Evolutionary conservation across 2,329 filamentous ascomycete genomes (phyloP).

Genomic region (Aspergillus quadrilineatus): DNA sequence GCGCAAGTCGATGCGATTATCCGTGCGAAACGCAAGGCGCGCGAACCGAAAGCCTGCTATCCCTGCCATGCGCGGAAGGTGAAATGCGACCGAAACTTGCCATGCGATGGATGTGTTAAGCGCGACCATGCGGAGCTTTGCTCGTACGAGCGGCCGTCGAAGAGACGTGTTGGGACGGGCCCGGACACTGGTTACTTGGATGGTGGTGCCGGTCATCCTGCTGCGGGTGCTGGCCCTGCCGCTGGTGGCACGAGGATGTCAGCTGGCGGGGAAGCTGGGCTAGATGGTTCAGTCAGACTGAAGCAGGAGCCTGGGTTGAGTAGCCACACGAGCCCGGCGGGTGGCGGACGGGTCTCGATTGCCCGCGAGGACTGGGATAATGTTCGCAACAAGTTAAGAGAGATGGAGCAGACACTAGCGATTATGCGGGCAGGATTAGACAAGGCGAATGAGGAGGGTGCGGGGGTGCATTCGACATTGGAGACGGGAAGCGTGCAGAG

Average conservation of each 20-base stretch:
- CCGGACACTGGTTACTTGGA: constrained; percentile 25
- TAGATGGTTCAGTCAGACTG: constrained; percentile 24
- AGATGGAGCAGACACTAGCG: constrained; percentile 45
- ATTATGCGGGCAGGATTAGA: constrained; percentile 42
- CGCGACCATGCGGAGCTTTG: constrained; percentile 51
- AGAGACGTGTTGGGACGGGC: constrained; percentile 39
- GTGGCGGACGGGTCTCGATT: constrained; percentile 35
- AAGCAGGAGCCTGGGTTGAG: constrained; percentile 26
- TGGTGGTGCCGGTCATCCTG: constrained; percentile 19
- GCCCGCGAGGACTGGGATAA: constrained; percentile 47
- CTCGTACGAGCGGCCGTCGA: constrained; percentile 50
- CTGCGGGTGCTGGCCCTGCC: neutral
- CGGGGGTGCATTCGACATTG: constrained; percentile 12
- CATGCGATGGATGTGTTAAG: constrained; percentile 51
- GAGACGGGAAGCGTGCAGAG: constrained; percentile 36
- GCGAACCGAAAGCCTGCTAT: constrained; percentile 49
- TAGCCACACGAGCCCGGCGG: constrained; percentile 10
- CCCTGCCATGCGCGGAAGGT: constrained; percentile 50
- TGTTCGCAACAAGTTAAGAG: constrained; percentile 41
- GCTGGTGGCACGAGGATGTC: neutral
- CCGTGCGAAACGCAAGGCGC: constrained; percentile 48
- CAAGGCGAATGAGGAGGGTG: constrained; percentile 33
- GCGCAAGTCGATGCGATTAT: constrained; percentile 50
- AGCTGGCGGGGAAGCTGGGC: constrained; percentile 2
- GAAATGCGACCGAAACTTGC: constrained; percentile 51